Evolutionary conservation across 441 rosid species (phyloP).

Genomic region (Biscutella auriculata): DNA sequence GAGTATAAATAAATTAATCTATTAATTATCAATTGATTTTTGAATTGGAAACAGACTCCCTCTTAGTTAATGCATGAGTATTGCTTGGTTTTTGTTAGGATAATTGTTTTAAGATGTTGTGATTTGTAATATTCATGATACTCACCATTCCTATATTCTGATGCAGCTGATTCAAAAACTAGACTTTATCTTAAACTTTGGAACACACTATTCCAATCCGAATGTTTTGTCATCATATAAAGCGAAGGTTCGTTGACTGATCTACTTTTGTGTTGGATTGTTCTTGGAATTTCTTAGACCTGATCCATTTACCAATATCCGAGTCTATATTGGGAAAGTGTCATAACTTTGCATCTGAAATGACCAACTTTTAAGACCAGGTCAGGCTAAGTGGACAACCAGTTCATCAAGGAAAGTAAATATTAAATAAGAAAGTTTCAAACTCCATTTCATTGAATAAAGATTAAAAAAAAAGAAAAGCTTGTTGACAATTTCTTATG

Average conservation of each 20-base stretch:
- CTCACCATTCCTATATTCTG: too few relatives aligned
- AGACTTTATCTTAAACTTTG: too few relatives aligned
- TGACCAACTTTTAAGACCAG: neutral
- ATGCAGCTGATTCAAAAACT: too few relatives aligned
- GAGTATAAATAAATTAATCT: too few relatives aligned
- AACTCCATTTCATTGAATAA: slow-evolving; percentile 1
- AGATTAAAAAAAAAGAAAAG: neutral
- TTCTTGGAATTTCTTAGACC: neutral
- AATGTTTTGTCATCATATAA: neutral
- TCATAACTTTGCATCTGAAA: neutral
- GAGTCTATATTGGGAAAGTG: neutral
- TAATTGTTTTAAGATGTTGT: too few relatives aligned
- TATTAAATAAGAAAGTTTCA: neutral
- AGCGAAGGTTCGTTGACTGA: neutral
- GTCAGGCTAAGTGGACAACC: slow-evolving; percentile 19
- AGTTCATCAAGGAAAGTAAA: slow-evolving; percentile 7
- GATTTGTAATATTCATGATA: too few relatives aligned
- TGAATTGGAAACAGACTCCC: too few relatives aligned
- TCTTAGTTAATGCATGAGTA: too few relatives aligned
- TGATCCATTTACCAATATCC: neutral
- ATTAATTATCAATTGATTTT: too few relatives aligned
- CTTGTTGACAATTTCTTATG: slow-evolving; percentile 6
- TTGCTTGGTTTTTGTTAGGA: too few relatives aligned
- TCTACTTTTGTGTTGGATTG: slow-evolving; percentile 1
- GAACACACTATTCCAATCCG: too few relatives aligned